Conservation (phyloP, 805 yeast species). For the Wickerhamiella qilinensis region DNA sequence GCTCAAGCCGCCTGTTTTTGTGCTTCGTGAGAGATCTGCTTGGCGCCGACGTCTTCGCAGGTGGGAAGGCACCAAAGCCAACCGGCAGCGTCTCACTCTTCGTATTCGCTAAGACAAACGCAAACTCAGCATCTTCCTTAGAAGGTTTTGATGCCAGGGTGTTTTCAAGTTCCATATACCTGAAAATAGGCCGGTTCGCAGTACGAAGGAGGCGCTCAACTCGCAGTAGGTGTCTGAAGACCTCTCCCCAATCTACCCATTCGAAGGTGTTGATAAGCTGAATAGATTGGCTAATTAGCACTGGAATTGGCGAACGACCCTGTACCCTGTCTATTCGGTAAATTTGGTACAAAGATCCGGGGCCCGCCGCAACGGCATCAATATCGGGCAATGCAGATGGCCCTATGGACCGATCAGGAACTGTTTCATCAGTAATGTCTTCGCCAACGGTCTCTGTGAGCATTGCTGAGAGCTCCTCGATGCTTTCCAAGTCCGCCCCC, state of each 20-base stretch:
- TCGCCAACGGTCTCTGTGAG: constrained; percentile 1
- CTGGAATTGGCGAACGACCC: neutral
- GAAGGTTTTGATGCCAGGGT: neutral
- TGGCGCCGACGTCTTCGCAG: no score
- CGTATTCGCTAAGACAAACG: no score
- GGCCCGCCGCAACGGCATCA: constrained; percentile 1
- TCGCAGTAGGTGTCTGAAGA: neutral
- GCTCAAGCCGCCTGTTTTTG: no score
- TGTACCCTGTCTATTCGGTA: neutral
- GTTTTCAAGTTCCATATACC: neutral
- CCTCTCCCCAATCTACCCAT: neutral
- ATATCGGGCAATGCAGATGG: neutral
- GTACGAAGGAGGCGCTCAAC: neutral
- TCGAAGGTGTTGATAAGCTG: neutral
- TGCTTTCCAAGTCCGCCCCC: neutral
- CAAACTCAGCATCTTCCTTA: no score
- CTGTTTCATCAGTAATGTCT: neutral
- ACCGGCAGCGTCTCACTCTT: no score
- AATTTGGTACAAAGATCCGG: neutral
- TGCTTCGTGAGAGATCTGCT: no score
- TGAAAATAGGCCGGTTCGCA: neutral
- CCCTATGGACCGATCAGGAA: neutral
- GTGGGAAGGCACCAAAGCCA: no score
- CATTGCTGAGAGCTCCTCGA: neutral
- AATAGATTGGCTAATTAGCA: neutral